Evolutionary conservation across 345 rosid species (phyloP).

Genomic region (Zanthoxylum bungeanum): DNA sequence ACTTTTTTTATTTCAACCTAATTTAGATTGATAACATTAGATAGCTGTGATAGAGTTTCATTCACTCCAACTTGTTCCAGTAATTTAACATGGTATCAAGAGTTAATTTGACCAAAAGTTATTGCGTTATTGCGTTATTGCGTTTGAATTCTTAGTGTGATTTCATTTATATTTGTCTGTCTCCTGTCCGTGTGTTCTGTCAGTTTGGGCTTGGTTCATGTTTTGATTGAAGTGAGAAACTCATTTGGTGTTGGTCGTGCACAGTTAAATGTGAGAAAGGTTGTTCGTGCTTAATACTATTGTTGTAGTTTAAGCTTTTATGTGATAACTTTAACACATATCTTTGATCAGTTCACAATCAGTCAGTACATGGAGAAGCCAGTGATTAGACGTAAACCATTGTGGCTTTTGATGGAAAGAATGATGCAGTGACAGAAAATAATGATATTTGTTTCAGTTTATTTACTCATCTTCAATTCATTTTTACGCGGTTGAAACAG

Average conservation of each 20-base stretch:
- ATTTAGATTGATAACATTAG: neutral
- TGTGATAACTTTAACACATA: neutral
- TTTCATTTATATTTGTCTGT: neutral
- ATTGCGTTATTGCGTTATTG: neutral
- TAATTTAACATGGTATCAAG: neutral
- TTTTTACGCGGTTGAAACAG: constrained; percentile 31
- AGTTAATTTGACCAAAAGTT: neutral
- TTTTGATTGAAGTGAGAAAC: neutral
- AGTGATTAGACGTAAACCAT: constrained; percentile 1
- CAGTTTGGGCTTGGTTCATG: neutral
- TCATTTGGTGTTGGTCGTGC: neutral
- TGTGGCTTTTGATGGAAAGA: neutral
- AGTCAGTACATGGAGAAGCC: neutral
- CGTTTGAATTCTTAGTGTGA: neutral
- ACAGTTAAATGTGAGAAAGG: neutral
- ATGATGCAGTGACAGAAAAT: neutral
- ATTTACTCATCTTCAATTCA: neutral
- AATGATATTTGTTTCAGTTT: neutral
- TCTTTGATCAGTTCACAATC: neutral
- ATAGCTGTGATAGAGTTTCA: neutral
- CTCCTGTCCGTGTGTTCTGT: neutral
- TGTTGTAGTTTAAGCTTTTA: neutral
- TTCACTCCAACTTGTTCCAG: neutral
- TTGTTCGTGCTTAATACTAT: neutral
- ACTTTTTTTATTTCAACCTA: neutral